Conservation (phyloP, 2,329 filamentous ascomycete species). For the Trichoderma sp. region DNA sequence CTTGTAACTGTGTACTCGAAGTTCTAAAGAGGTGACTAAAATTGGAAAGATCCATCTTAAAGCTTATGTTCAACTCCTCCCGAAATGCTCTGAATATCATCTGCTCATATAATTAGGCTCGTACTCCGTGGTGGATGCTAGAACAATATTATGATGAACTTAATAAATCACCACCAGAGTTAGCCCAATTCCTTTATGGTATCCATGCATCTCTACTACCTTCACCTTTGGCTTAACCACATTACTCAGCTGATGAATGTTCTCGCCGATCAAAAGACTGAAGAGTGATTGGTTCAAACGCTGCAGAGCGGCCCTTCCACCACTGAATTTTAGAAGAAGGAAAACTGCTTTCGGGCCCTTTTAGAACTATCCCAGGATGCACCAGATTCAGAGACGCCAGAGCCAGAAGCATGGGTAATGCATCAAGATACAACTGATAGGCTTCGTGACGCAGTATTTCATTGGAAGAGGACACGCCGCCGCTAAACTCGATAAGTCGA, state of each 20-base stretch:
- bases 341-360: conserved; percentile 46
- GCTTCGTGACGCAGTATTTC: conserved; percentile 41
- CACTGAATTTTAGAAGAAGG: conserved; percentile 26
- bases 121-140: background rate
- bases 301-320: background rate
- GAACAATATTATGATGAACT: background rate
- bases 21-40: background rate
- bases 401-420: conserved; percentile 56
- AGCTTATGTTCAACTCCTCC: background rate
- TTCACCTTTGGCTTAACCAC: background rate
- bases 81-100: background rate
- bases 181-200: background rate
- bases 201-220: background rate
- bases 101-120: background rate
- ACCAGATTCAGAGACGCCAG: conserved; percentile 43
- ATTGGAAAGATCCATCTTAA: background rate
- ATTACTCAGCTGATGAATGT: background rate
- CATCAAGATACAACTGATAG: conserved; percentile 55
- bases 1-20: background rate
- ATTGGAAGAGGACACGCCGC: conserved; percentile 38
- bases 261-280: background rate
- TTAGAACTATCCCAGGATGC: conserved; percentile 48
- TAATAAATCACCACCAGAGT: background rate
- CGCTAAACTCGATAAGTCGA: conserved; percentile 58
- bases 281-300: background rate